Base-by-base conservation (phyloP, 768 basidiomycete genomes). In the Lentinula sp. region DNA sequence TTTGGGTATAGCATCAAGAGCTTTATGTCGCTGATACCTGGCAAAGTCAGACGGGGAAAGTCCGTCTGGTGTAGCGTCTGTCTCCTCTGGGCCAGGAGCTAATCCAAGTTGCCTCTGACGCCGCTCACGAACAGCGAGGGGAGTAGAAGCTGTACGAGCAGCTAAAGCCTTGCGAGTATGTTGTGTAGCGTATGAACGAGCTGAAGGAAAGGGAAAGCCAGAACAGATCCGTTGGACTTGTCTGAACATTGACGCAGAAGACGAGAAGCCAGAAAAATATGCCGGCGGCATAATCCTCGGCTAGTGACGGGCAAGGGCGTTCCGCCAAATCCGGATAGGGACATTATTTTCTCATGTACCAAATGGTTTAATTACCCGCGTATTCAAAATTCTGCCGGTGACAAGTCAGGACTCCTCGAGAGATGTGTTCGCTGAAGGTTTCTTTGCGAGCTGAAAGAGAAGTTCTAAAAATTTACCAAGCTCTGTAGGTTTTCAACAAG, bases 111-210 rank as follows among this genome's bases (percentile, higher is more conserved):
- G 75, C 71, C 83, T 86, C 59, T 74, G 73, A 60, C 90, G 85
- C 57, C 90, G 87, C 16, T 83, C 77, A 60, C 86, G 85, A 55
- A 92, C 89, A 31, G 88, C 87, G 46, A 85, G 80, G 1, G 90
- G 90, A 0, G 88, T 82, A 0, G 90, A 91, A 7, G 84, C 79
- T 32, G 86, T 87, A 46, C 87, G 78, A 2, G 90, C 88, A 40
- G 70, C 76, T 39, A 82, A 71, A 40, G 81, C 78, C 52, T 74
- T 68, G 57, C 32, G 75, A 68, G 21, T 49, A 48, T 37, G 76
- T 71, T 42, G 73, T 66, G 65, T 80, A 80, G 53, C n/a, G 56
- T 77, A 70, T 62, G 80, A 73, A 63, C 75, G 71, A 48, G 78
- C 28, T 28, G 28, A 28, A 28, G 28, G 54, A 57, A 73, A 35